Evolutionary conservation across 352 stramenopile genomes (phyloP), one percentile per base, ranked within the genome.

Genomic region (Phytophthora fragariae): DNA sequence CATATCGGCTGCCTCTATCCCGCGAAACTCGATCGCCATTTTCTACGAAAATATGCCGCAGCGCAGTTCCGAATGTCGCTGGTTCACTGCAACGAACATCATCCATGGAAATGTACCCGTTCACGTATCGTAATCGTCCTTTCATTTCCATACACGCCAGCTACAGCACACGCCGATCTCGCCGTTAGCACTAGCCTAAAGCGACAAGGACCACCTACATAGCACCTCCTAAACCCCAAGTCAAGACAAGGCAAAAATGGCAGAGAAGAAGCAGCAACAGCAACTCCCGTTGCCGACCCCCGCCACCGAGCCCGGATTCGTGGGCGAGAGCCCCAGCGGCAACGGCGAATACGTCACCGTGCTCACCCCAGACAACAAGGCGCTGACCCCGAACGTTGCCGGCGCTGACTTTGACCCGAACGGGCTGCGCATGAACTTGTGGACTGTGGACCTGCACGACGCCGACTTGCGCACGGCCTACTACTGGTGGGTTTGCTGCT

Each of bases 291-390:
- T 77, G 14, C 63, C 73, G 0, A 77, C 70, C 2, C 65, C 62
- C 6, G 44, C 21, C 1, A 39, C 27, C 15, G 70, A 80, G n/a
- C 74, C 70, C 8, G 57, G 2, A 1, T 81, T 81, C 49, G 70
- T 78, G 2, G 61, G 69, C 49, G 47, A 66, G 10, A 78, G 73
- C 39, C 63, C 65, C 52, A 75, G 61, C 35, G 35, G 35, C 68
- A 71, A 74, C 29, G 62, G 50, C 68, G 77, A 74, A 31, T 84
- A 80, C 70, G 77, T 84, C 61, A 81, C 70, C 15, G 74, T 84
- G 39, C 53, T 80, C 29, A 84, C 77, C 11, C 77, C 77, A 7
- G 77, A 80, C 54, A 62, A 74, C 59, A 81, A 78, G 63, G 49
- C 58, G 14, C 61, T 62, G 44, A 68, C 49, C 2, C 62, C 57